A percentile compares a stretch with the other conserved stretches of the same genome.
phyloP scores from a whole-genome alignment of 441 rosid genomes.

The Jatropha podagrica region DNA sequence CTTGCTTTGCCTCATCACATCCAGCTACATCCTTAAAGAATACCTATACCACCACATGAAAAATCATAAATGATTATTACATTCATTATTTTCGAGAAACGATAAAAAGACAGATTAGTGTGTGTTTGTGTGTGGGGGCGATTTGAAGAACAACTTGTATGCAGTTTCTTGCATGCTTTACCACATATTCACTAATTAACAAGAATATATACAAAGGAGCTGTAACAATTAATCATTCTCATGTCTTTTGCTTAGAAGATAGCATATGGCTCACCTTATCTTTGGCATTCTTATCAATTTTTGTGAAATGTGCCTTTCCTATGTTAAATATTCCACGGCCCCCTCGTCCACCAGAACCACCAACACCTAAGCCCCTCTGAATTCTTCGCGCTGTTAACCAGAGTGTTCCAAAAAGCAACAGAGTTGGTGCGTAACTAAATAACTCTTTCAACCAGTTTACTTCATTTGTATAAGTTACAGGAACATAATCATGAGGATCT shows the following conservation, averaged over 20 bases:
- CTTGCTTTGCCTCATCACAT: slow-evolving; percentile 77
- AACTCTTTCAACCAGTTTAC: slow-evolving; percentile 50
- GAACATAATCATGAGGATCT: slow-evolving; percentile 54
- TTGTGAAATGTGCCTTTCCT: slow-evolving; percentile 58
- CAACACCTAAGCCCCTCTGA: slow-evolving; percentile 56
- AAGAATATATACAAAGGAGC: slow-evolving; percentile 9
- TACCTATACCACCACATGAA: slow-evolving; percentile 37
- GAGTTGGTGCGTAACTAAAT: slow-evolving; percentile 51
- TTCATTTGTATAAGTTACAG: slow-evolving; percentile 50
- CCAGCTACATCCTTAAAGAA: slow-evolving; percentile 69
- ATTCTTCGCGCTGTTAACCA: slow-evolving; percentile 48
- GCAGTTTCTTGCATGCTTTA: neutral
- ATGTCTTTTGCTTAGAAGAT: neutral
- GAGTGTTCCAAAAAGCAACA: slow-evolving; percentile 44
- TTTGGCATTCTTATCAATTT: slow-evolving; percentile 60
- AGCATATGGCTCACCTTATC: slow-evolving; percentile 43
- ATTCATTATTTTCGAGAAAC: neutral
- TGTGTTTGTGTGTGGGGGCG: too few species aligned
- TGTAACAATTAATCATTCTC: neutral
- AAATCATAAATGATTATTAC: slow-evolving; percentile 19
- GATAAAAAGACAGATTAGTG: neutral
- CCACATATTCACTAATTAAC: neutral
- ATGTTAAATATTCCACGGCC: slow-evolving; percentile 60
- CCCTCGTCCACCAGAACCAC: slow-evolving; percentile 60
- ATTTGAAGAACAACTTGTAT: neutral